Percentiles rank a stretch among this genome's conserved stretches.
Conservation (phyloP, 345 rosid genomes). For the Hibiscus tridactylites region DNA sequence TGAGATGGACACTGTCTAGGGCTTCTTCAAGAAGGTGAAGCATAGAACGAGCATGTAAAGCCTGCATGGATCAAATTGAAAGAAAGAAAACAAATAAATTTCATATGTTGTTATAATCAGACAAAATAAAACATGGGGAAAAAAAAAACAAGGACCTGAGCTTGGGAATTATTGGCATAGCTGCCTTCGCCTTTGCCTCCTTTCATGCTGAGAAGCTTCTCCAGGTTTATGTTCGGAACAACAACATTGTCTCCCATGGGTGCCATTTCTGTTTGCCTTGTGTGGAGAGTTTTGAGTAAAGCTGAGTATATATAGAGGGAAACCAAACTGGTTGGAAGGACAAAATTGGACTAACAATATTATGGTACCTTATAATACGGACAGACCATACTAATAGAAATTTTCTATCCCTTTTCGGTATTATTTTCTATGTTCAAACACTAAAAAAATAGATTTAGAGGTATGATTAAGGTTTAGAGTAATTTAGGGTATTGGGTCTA, state of each 20-base stretch:
- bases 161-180: conserved; percentile 94
- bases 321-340: not conserved
- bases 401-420: too few relatives aligned
- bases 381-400: not conserved
- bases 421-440: too few relatives aligned
- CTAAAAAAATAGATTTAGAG: too few relatives aligned
- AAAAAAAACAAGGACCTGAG: conserved; percentile 40
- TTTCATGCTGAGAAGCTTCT: conserved; percentile 85
- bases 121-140: not conserved
- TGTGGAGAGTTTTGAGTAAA: not conserved
- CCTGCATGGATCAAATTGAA: conserved; percentile 33
- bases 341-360: not conserved
- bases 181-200: conserved; percentile 89
- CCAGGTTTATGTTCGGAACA: conserved; percentile 60
- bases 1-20: conserved; percentile 61
- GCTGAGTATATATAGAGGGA: not conserved
- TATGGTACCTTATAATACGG: not conserved
- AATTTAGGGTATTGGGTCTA: too few relatives aligned
- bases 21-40: conserved; percentile 80
- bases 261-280: conserved; percentile 28
- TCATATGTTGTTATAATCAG: not conserved
- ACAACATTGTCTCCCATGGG: conserved; percentile 51
- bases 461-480: too few relatives aligned
- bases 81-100: not conserved
- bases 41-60: conserved; percentile 80